Percentiles rank a stretch among this genome's conserved stretches.
Evolutionary conservation across 1,284 basidiomycete species (phyloP).

Genomic region (Ceraceosorus bombacis): DNA sequence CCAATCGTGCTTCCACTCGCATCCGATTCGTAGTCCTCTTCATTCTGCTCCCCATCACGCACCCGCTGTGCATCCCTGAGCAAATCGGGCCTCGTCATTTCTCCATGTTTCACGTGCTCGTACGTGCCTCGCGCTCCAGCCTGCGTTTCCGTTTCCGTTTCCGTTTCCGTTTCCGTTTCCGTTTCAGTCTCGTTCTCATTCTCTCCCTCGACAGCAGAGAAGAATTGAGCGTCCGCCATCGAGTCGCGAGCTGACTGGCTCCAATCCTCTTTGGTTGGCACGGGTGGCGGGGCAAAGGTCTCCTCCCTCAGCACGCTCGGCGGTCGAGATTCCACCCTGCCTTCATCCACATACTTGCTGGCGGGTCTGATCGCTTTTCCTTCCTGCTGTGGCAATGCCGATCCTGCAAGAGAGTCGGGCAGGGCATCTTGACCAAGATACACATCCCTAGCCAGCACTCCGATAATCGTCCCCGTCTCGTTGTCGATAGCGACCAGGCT

Average conservation of each 20-base stretch:
- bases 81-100: constrained; percentile 28
- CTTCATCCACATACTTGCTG: constrained; percentile 17
- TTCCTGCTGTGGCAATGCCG: neutral
- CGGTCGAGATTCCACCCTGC: constrained; percentile 6
- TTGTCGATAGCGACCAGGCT: constrained; percentile 34
- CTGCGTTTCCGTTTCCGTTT: constrained; percentile 16
- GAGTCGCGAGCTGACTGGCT: neutral
- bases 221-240: constrained; percentile 22
- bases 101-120: constrained; percentile 9
- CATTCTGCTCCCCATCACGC: constrained; percentile 11
- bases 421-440: constrained; percentile 10
- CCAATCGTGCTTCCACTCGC: constrained; percentile 30
- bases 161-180: constrained; percentile 17
- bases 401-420: neutral
- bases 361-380: constrained; percentile 9
- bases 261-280: constrained; percentile 25
- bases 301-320: constrained; percentile 19
- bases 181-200: constrained; percentile 17
- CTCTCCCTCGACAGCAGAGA: constrained; percentile 19
- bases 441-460: constrained; percentile 27
- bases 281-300: constrained; percentile 33
- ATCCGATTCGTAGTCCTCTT: constrained; percentile 16
- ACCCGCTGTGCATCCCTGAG: constrained; percentile 10
- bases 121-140: neutral
- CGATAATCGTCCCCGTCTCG: constrained; percentile 27